Base-by-base conservation (phyloP, 495 filamentous ascomycete genomes). In the Penicillium daleae region DNA sequence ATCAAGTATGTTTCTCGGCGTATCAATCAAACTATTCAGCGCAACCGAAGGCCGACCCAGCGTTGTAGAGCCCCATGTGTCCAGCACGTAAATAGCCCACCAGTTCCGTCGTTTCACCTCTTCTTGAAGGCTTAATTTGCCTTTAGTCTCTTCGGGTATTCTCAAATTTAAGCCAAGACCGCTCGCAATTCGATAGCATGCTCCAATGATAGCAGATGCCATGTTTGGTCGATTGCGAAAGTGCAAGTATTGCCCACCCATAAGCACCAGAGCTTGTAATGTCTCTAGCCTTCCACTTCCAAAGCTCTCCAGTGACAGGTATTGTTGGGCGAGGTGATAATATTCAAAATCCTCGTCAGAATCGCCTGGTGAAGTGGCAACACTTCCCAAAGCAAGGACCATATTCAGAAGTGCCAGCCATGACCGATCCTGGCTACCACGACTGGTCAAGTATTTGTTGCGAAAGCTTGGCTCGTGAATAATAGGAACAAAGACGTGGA, bases 171-270 rank as follows among this genome's bases (percentile, higher is more conserved):
- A 77, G 6, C 88, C 88, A 21, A 90, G 82, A 6, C 86, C 71
- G 39, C 71, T 85, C 61, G 88, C 88, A 84, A 90, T 90, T 35
- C 88, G 75, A 50, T 89, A 79, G 56, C 86, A 84, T 35, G 87
- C 88, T 29, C 87, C 88, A 6, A 75, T 60, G 2, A 74, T 42
- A 22, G 71, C 63, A 35, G 71, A 75, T 4, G 88, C 88, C 82
- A 89, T 87, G 71, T 90, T 90, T 22, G 88, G 88, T 29, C 87
- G 80, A 74, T 89, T 89, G 65, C 88, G 83, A 68, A 89, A 91
- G 75, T 91, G 88, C 64, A 90, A 79, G 69, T 90, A 91, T 78
- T 85, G 88, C 22, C 88, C 88, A 53, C 85, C 84, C 71, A 90
- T 87, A 44, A 91, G 70, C 24, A 82, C 81, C 10, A 91, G 74